Base-by-base conservation (phyloP, 2,329 filamentous ascomycete species). In the Fusarium sp. region DNA sequence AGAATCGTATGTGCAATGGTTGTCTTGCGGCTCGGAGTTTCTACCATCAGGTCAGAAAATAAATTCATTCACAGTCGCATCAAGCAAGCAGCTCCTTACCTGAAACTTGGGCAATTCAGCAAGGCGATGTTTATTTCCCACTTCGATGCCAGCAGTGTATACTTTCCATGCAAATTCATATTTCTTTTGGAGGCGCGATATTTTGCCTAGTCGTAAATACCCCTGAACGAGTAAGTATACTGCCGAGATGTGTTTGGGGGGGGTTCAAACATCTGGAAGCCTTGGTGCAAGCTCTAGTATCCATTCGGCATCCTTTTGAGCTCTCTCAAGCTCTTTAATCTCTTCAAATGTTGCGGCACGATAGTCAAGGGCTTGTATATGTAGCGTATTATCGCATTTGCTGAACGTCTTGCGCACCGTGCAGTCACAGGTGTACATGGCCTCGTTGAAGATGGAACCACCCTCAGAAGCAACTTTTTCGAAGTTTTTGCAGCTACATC, bases 121-220 rank as follows among this genome's bases (percentile, higher is more conserved):
- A 36, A 79, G 70, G 14, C 78, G 70, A 46, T 78, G 73, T 25
- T 65, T 70, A 42, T 75, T 73, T 38, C 75, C 77, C 27, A 79
- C 79, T 39, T 83, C 78, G 50, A 84, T 79, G 7, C 83, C 83
- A 15, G 82, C 79, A 59, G 68, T 81, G 65, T 83, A 84, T 13
- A 84, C 68, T 36, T 80, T 80, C 80, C 82, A 84, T 2, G 83
- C 83, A 53, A 81, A 79, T 29, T 81, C 78, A 41, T 79, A 59
- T 13, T 83, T 79, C 68, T 81, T 81, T 60, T 81, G 78, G 4
- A 83, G 74, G 13, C 81, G 77, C 9, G 80, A 77, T 60, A 84
- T 74, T 68, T 84, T 84, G 3, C 81, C 83, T 8, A 84, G 71
- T 6, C 83, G 80, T 12, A 85, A 78, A 63, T 85, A 85, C 12